Base-by-base conservation (phyloP, 495 filamentous ascomycete genomes). In the Emericellopsis terricola region DNA sequence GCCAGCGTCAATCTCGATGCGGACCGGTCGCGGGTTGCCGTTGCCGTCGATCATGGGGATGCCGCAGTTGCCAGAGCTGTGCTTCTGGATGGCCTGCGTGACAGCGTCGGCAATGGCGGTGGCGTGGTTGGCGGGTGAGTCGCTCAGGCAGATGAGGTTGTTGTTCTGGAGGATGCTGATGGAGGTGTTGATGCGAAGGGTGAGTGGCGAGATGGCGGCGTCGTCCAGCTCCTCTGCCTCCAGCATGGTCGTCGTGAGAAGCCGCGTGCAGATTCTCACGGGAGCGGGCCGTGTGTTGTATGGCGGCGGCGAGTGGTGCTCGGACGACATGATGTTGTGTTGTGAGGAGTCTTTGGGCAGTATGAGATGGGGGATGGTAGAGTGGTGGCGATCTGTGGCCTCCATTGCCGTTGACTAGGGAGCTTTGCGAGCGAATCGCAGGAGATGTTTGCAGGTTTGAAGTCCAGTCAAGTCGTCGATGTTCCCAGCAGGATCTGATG, bases 21-120 rank as follows among this genome's bases (percentile, higher is more conserved):
- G 23, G 24, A 52, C 41, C 2, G 41, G 41, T 6, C 49, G 35
- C 13, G 46, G 49, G 1, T 32, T 17, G 24, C 49, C 49, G 28
- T 52, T 29, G 9, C 41, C 43, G 36, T 52, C 44, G 29, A 49
- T 41, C 46, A 52, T 47, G 14, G 46, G 46, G 9, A 52, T 33
- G 17, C 43, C 44, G 19, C 38, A 29, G 13, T 19, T 36, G 17
- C 29, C 33, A 17, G 37, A 33, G 32, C 35, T 41, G 30, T 41
- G 36, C 17, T 40, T 30, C n/a, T 38, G 37, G 18, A 52, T 37
- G 2, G 43, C 37, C 8, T n/a, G 5, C 26, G 45, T 29, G n/a
- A 52, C 27, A 9, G 39, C 43, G 2, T 19, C 10, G 11, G 41
- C 35, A 29, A 49, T 42, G 10, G 31, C 30, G 21, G 23, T 30